phyloP scores from a whole-genome alignment of 2,329 filamentous ascomycete genomes.

The Polychaeton citri region DNA sequence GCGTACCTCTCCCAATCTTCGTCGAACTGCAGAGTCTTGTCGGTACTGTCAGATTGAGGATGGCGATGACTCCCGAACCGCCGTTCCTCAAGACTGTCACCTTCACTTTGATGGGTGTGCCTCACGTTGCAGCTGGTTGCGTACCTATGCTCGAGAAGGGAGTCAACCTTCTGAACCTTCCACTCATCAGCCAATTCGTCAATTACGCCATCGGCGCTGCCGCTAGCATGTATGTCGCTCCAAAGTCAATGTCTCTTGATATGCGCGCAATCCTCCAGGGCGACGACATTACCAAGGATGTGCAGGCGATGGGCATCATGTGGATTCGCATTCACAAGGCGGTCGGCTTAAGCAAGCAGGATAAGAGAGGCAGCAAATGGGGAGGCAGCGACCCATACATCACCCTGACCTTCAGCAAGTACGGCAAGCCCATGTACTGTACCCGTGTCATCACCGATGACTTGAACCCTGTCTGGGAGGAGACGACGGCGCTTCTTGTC shows the following conservation, averaged over 20 bases:
- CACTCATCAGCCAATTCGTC: conserved; percentile 89
- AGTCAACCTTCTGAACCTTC: conserved; percentile 81
- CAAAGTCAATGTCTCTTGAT: conserved; percentile 77
- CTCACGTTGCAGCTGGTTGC: conserved; percentile 79
- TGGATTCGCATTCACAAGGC: conserved; percentile 89
- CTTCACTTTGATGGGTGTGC: conserved; percentile 86
- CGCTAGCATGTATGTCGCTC: conserved; percentile 80
- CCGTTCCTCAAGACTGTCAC: conserved; percentile 87
- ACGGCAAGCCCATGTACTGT: conserved; percentile 94
- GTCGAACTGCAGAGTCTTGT: conserved; percentile 87
- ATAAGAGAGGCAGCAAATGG: conserved; percentile 64
- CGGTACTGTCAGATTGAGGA: conserved; percentile 67
- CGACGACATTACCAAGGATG: conserved; percentile 84
- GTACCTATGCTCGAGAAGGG: conserved; percentile 85
- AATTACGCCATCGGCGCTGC: conserved; percentile 87
- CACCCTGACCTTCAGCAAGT: conserved; percentile 88
- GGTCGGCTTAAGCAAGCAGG: conserved; percentile 79
- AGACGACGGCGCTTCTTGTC: conserved; percentile 72
- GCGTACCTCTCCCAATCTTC: conserved; percentile 74
- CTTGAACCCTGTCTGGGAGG: conserved; percentile 84
- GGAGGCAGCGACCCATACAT: conserved; percentile 94
- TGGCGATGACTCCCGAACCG: conserved; percentile 78
- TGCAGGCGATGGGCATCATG: conserved; percentile 71
- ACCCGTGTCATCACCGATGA: conserved; percentile 93
- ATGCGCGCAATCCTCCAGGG: conserved; percentile 82